phyloP scores from a whole-genome alignment of 768 basidiomycete genomes.

The Boletus insuetus region DNA sequence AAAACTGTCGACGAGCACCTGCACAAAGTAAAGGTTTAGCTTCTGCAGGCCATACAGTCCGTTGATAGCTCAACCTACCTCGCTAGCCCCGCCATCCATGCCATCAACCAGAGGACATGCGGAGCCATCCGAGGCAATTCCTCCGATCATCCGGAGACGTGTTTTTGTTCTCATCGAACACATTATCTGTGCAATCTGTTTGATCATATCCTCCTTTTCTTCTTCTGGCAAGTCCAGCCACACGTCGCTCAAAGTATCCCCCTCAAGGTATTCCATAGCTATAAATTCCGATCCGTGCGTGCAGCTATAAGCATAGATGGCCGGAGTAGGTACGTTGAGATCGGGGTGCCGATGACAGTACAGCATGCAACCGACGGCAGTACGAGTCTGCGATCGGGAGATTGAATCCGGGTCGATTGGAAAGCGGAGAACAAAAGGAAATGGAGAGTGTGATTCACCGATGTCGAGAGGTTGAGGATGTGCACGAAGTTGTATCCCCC shows the following conservation, averaged over 20 bases:
- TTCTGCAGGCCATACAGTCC: too few species aligned
- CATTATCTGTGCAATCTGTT: neutral
- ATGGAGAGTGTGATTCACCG: neutral
- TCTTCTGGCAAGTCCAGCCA: neutral
- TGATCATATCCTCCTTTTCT: neutral
- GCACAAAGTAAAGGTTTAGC: neutral
- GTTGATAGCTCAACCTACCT: neutral
- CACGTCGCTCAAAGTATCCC: neutral
- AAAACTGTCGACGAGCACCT: neutral
- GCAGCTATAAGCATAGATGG: neutral
- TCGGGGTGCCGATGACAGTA: neutral
- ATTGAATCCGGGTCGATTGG: neutral
- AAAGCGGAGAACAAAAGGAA: neutral
- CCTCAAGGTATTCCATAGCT: neutral
- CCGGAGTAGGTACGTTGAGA: neutral
- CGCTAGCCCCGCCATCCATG: neutral
- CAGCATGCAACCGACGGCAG: neutral
- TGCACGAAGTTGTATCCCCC: neutral
- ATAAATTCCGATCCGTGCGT: neutral
- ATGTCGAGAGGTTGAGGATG: neutral
- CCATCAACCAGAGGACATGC: neutral
- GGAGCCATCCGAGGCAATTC: neutral
- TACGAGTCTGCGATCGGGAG: neutral
- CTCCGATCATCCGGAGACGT: neutral
- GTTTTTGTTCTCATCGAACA: neutral